Base-by-base conservation (phyloP, 371 early-diverging fungal genomes). In the Mortierella sp. region DNA sequence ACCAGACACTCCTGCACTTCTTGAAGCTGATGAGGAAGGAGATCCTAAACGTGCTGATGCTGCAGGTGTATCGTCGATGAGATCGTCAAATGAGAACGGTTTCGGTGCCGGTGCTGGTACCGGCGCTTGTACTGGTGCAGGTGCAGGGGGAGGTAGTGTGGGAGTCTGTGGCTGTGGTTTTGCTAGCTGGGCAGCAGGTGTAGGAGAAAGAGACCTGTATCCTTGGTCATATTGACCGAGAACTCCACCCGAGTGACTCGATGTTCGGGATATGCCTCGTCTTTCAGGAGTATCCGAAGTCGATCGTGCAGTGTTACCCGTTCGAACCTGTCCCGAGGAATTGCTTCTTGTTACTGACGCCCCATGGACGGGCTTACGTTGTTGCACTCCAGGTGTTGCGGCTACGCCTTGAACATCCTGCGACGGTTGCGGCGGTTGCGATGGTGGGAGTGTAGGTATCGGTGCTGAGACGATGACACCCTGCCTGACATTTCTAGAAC, bases 61-160 rank as follows among this genome's bases (percentile, higher is more conserved):
- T 19, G 30, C 27, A 14, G 41, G 19, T 7, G 65, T 54, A 19
- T 67, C 78, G 5, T 60, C 57, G 19, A 78, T 62, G 16, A 78
- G 54, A 38, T 76, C 78, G n/a, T 76, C 78, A 54, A 76, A 76
- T 16, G 78, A 76, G 19, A 78, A 78, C 23, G 78, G 78, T 28
- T 71, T 67, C 7, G 73, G 60, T 9, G 67, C 18, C 12, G 58
- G 41, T 6, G 54, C 45, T 9, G 60, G 57, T 6, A 53, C 58
- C 2, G 66, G 43, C 12, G 72, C 47, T 18, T 61, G 60, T 19
- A 65, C 51, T 14, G 48, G 13, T 42, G 24, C 39, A 14, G n/a
- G 1, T 30, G 61, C 9, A 16, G 49, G 12, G 0, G 60, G 60
- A 2, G 54, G 21, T 45, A 45, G 31, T 26, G 54, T 31, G 7